Conservation (phyloP, 2,329 filamentous ascomycete species). For the Huntiella savannae region DNA sequence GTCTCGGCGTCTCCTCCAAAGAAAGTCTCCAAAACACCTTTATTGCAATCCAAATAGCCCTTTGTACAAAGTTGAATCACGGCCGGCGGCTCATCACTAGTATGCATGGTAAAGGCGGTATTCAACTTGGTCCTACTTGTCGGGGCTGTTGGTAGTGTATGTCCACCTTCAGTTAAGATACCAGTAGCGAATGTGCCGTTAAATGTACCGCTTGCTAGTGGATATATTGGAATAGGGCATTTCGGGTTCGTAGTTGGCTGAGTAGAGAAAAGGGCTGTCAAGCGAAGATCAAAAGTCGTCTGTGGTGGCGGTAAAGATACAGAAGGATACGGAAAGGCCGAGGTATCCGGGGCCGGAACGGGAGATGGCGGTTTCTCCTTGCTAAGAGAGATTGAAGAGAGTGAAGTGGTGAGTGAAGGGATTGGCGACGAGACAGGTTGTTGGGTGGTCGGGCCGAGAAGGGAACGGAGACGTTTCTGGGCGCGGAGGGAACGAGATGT, state of each 20-base stretch:
- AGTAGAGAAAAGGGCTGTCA: slow-evolving; percentile 21
- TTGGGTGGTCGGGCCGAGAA: neutral
- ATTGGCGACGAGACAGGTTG: neutral
- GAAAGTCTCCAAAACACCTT: slow-evolving; percentile 24
- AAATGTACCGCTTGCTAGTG: slow-evolving; percentile 28
- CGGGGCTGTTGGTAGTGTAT: slow-evolving; percentile 17
- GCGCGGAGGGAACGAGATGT: neutral
- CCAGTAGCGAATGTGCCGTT: slow-evolving; percentile 30
- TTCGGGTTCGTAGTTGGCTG: neutral
- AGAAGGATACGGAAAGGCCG: slow-evolving; percentile 21
- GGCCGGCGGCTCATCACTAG: slow-evolving; percentile 27
- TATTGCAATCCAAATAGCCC: slow-evolving; percentile 28
- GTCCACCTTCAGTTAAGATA: slow-evolving; percentile 24
- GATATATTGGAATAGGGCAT: slow-evolving; percentile 21
- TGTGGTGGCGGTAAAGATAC: slow-evolving; percentile 26
- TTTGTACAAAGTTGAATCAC: slow-evolving; percentile 27
- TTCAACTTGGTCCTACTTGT: slow-evolving; percentile 12
- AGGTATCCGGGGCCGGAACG: neutral
- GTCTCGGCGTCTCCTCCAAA: slow-evolving; percentile 12
- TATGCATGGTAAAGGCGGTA: slow-evolving; percentile 28
- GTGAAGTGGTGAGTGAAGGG: neutral
- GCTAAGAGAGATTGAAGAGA: slow-evolving; percentile 1
- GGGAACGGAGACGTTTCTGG: neutral
- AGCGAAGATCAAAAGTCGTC: slow-evolving; percentile 30
- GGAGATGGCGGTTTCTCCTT: neutral